These are phyloP conservation scores for Boletus tomentosulus DNA, from an alignment of 768 basidiomycete species.

Conservation along the genomic window DNA sequence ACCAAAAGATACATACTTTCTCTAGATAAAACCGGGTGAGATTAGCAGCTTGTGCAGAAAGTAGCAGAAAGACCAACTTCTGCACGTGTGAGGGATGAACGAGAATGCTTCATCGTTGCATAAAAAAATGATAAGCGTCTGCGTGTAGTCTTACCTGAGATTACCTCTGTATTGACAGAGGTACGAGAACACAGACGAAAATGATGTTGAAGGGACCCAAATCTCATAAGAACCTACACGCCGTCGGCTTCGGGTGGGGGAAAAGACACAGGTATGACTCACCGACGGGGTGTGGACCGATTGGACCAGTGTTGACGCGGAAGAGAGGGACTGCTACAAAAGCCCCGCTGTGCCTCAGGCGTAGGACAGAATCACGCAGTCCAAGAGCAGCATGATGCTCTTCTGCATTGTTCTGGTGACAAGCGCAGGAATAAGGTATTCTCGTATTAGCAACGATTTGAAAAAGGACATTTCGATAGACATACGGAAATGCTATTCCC, in stretches of 20 bases:
- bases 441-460: too few relatives aligned
- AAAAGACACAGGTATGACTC: slow-evolving; percentile 18
- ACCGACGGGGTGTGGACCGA: slow-evolving; percentile 76
- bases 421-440: too few relatives aligned
- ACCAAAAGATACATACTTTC: too few relatives aligned
- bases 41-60: not conserved
- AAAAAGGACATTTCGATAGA: too few relatives aligned
- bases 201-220: slow-evolving; percentile 74
- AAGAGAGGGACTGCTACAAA: slow-evolving; percentile 73
- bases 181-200: slow-evolving; percentile 73
- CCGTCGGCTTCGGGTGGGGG: not conserved
- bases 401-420: slow-evolving; percentile 49
- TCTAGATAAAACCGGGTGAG: not conserved
- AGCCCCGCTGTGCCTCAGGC: slow-evolving; percentile 67
- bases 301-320: slow-evolving; percentile 63
- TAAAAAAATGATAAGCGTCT: not conserved
- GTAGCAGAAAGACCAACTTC: slow-evolving; percentile 40
- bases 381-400: slow-evolving; percentile 41
- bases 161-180: slow-evolving; percentile 62
- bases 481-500: too few relatives aligned
- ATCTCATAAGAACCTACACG: slow-evolving; percentile 71
- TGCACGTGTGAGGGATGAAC: slow-evolving; percentile 70
- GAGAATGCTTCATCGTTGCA: slow-evolving; percentile 48
- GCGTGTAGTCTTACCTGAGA: slow-evolving; percentile 47
- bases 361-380: slow-evolving; percentile 67